These are phyloP conservation scores for Agrocybe pediades DNA, from an alignment of 768 basidiomycete species.

Conservation along the genomic window DNA sequence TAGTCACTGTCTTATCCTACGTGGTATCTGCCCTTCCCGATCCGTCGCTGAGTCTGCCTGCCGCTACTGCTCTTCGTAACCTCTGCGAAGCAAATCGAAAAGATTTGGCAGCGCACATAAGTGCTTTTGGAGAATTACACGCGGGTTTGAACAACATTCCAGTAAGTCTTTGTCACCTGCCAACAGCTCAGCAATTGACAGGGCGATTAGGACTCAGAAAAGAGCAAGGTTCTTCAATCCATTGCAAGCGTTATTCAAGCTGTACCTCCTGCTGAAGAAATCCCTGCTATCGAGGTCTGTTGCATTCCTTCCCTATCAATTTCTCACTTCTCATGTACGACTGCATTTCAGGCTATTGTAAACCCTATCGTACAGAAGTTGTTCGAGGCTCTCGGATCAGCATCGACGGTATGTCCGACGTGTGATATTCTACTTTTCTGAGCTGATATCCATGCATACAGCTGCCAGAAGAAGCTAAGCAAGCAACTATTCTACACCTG, in stretches of 20 bases:
- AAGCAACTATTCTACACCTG: conserved; percentile 67
- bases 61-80: conserved; percentile 82
- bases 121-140: conserved; percentile 83
- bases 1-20: conserved; percentile 68
- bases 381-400: conserved; percentile 57
- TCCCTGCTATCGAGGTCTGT: conserved; percentile 73
- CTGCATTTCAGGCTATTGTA: conserved; percentile 61
- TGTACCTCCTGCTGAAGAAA: conserved; percentile 74
- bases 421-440: neutral
- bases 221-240: conserved; percentile 87
- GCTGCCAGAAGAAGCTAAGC: conserved; percentile 75
- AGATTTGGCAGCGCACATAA: conserved; percentile 82
- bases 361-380: conserved; percentile 74
- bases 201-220: conserved; percentile 69
- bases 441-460: conserved; percentile 24
- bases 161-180: conserved; percentile 40
- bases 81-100: conserved; percentile 88
- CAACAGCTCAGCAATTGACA: neutral
- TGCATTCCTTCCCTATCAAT: neutral
- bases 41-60: conserved; percentile 61
- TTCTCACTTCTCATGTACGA: neutral
- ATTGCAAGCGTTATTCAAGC: conserved; percentile 95
- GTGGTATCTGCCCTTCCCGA: conserved; percentile 74
- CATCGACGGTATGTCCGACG: conserved; percentile 46
- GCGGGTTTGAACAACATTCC: conserved; percentile 73